Percentiles rank a stretch among this genome's conserved stretches.
These are phyloP conservation scores for Beauveria rudraprayagi DNA, from an alignment of 2,329 filamentous ascomycete genomes.

Conservation along the genomic window DNA sequence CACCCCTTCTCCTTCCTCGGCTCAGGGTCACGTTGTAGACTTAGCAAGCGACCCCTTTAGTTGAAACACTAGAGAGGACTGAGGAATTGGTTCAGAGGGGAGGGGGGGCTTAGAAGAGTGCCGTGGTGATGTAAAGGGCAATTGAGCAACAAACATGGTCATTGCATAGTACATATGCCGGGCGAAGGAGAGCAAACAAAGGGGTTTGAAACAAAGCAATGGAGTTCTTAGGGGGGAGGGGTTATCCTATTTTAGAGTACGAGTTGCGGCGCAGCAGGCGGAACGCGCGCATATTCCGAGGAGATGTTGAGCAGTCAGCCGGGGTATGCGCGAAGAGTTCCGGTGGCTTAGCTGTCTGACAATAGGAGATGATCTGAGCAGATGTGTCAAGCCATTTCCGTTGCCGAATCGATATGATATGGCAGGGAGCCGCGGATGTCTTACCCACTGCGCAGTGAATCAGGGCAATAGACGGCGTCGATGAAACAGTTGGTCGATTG, in stretches of 20 bases:
- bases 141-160: neutral
- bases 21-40: neutral
- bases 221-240: too few relatives aligned
- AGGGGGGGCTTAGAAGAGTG: neutral
- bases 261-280: neutral
- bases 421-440: neutral
- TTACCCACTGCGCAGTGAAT: neutral
- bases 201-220: neutral
- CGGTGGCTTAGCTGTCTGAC: neutral
- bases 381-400: neutral
- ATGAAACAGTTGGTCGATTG: too few relatives aligned
- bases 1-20: neutral
- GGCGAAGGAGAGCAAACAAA: neutral
- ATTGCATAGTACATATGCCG: neutral
- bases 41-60: neutral
- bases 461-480: too few relatives aligned
- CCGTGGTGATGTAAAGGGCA: neutral
- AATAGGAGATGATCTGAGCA: neutral
- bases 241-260: too few relatives aligned
- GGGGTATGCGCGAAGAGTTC: neutral
- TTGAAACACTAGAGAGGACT: neutral
- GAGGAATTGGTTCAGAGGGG: neutral
- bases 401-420: neutral
- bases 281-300: neutral
- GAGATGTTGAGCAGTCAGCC: neutral